phyloP scores from a whole-genome alignment of 2,329 filamentous ascomycete genomes.

The Stagonosporopsis vannaccii region DNA sequence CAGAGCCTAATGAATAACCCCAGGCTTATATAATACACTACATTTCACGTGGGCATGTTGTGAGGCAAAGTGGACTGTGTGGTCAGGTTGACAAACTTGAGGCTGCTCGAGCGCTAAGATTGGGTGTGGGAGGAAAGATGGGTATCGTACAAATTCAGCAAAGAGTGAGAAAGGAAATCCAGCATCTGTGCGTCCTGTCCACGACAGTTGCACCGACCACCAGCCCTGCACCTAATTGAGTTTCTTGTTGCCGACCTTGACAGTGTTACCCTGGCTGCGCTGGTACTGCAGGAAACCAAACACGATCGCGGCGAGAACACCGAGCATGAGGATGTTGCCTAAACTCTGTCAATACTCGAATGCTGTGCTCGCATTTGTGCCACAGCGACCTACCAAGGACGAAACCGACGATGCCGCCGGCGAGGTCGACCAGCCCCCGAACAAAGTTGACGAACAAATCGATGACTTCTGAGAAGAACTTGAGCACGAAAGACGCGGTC shows the following conservation, averaged over 20 bases:
- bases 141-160: slow-evolving; percentile 15
- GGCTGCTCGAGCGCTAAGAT: neutral
- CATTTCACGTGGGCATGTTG: no score
- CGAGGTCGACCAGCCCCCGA: slow-evolving; percentile 42
- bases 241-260: slow-evolving; percentile 49
- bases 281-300: slow-evolving; percentile 49
- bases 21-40: neutral
- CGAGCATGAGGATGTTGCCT: slow-evolving; percentile 48
- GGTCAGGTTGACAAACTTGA: neutral
- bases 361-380: neutral
- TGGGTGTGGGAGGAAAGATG: neutral
- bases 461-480: slow-evolving; percentile 36
- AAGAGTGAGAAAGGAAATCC: neutral
- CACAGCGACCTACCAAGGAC: slow-evolving; percentile 35
- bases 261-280: slow-evolving; percentile 44
- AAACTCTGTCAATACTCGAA: neutral
- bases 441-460: slow-evolving; percentile 44
- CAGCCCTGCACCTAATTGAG: slow-evolving; percentile 35
- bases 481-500: slow-evolving; percentile 38
- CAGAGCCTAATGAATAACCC: neutral
- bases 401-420: slow-evolving; percentile 45
- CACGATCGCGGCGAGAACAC: slow-evolving; percentile 39
- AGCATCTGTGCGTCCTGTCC: neutral
- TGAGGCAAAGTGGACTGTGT: neutral
- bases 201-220: neutral